Evolutionary conservation across 1,139 yeast genomes (phyloP).

Genomic region (Entelexis paramagnoliae): DNA sequence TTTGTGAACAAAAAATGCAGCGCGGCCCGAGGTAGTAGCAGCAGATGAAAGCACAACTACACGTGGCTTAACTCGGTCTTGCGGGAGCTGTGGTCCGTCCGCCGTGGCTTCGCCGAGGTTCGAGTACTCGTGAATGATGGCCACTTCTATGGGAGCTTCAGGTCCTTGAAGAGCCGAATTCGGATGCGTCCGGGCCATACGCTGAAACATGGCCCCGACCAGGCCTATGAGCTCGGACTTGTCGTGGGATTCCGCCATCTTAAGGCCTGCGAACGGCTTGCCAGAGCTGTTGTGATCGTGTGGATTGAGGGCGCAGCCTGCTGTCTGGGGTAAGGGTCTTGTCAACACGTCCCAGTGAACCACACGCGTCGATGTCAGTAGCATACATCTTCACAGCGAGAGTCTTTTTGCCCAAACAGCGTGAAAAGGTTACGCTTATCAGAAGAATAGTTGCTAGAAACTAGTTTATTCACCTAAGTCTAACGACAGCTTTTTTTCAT

Average conservation of each 20-base stretch:
- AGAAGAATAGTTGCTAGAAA: too few relatives aligned
- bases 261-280: neutral
- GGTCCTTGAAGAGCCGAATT: slow-evolving; percentile 13
- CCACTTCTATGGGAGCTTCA: slow-evolving; percentile 10
- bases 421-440: too few relatives aligned
- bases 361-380: too few relatives aligned
- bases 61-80: slow-evolving; percentile 12
- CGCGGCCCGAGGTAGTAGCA: neutral
- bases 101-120: slow-evolving; percentile 16
- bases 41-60: slow-evolving; percentile 12
- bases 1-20: slow-evolving; percentile 46
- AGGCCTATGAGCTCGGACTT: slow-evolving; percentile 6
- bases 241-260: slow-evolving; percentile 9
- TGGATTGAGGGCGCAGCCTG: neutral
- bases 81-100: neutral
- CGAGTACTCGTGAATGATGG: slow-evolving; percentile 16
- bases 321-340: neutral
- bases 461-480: too few relatives aligned
- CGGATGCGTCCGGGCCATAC: slow-evolving; percentile 10
- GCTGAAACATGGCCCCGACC: slow-evolving; percentile 14
- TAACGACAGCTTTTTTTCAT: too few relatives aligned
- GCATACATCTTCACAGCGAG: too few relatives aligned
- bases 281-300: neutral
- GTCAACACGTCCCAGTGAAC: too few relatives aligned
- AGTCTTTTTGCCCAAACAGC: too few relatives aligned